These are phyloP conservation scores for Ustulina deusta DNA, from an alignment of 2,329 filamentous ascomycete species.

Conservation along the genomic window DNA sequence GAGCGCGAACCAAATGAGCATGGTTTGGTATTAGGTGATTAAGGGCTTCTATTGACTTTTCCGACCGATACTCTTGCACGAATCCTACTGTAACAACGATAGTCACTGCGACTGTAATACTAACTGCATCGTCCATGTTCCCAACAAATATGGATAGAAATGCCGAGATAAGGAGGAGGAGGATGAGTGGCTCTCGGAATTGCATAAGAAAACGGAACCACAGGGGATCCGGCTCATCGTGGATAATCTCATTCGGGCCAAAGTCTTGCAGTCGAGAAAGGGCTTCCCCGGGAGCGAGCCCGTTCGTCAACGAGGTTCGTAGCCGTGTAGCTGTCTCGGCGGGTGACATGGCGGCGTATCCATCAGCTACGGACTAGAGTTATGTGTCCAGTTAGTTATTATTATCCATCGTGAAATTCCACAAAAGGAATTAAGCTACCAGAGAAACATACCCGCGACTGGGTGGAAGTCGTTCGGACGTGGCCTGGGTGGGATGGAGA, in stretches of 20 bases:
- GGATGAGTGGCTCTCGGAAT: conserved; percentile 94
- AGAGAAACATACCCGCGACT: conserved; percentile 62
- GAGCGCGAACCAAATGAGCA: conserved; percentile 87
- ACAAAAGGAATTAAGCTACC: background rate
- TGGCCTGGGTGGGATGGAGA: conserved; percentile 53
- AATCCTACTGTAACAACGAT: conserved; percentile 98
- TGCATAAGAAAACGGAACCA: conserved; percentile 97
- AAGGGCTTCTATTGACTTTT: conserved; percentile 95
- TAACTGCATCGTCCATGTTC: conserved; percentile 94
- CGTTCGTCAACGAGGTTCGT: conserved; percentile 84
- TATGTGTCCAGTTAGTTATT: conserved; percentile 16
- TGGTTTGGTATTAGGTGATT: conserved; percentile 95
- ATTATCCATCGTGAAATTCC: background rate
- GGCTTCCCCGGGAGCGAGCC: conserved; percentile 84
- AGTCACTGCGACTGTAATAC: conserved; percentile 94
- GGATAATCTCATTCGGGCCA: conserved; percentile 93
- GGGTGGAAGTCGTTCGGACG: conserved; percentile 64
- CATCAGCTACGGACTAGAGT: conserved; percentile 65
- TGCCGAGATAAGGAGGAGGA: conserved; percentile 90
- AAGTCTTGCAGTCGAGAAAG: conserved; percentile 81
- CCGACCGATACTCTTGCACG: conserved; percentile 95
- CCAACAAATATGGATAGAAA: conserved; percentile 89
- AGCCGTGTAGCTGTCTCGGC: conserved; percentile 82
- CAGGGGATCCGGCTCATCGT: conserved; percentile 91
- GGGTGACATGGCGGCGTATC: conserved; percentile 76